A percentile compares a stretch with the other conserved stretches of the same genome.
Evolutionary conservation across 345 rosid species (phyloP).

Genomic region (Zanthoxylum bungeanum): DNA sequence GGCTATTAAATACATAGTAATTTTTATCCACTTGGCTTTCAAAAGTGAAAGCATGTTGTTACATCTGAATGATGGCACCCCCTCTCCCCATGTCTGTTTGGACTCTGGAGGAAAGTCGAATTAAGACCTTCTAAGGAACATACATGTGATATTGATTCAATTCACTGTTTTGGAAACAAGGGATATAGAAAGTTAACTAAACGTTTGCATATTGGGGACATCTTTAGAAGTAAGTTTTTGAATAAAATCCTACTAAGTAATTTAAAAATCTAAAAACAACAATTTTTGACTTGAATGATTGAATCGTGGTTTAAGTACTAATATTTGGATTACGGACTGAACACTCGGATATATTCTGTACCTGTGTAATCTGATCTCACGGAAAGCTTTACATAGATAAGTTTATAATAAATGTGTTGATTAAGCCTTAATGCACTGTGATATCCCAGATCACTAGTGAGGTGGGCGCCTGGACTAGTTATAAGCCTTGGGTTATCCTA

Average conservation of each 20-base stretch:
- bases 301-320: neutral
- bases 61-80: neutral
- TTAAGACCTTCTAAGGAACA: neutral
- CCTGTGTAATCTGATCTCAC: neutral
- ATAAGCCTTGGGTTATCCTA: too few relatives aligned
- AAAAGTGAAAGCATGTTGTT: neutral
- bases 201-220: neutral
- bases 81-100: neutral
- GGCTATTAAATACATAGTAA: neutral
- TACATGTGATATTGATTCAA: neutral
- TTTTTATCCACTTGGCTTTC: neutral
- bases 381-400: neutral
- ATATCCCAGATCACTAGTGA: too few relatives aligned
- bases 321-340: neutral
- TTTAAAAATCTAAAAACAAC: neutral
- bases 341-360: neutral
- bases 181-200: neutral
- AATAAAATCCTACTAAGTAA: neutral
- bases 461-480: too few relatives aligned
- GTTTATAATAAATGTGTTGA: too few relatives aligned
- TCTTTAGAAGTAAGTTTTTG: neutral
- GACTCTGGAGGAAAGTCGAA: neutral
- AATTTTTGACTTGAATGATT: neutral
- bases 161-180: neutral
- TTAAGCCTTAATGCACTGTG: too few relatives aligned